Base-by-base conservation (phyloP, 306 rosid genomes). In the Prunus fruticosa region DNA sequence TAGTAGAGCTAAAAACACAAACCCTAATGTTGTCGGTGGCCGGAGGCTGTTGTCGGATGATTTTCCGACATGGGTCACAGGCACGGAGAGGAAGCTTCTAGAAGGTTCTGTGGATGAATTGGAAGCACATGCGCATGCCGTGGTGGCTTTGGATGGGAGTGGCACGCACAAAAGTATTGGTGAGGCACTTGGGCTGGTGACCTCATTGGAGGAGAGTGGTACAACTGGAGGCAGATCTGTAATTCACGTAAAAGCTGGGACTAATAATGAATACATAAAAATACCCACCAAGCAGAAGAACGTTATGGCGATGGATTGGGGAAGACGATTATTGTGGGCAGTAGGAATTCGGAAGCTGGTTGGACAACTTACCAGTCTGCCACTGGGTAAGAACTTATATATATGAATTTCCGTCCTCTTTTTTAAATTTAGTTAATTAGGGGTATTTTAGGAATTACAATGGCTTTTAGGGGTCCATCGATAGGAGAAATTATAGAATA, bases 61-160 rank as follows among this genome's bases (percentile, higher is more conserved):
- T 28, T 80, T 83, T 41, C 87, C 87, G 12, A 62, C 41, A 1
- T 83, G 87, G 87, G 72, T 80, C 6, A 11, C 64, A 2, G 69
- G 67, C 15, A 23, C 72, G 1, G 87, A 83, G 9, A 41, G 87
- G 79, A 76, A 54, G 51, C 84, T 83, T 69, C 78, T 79, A 30
- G 58, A 71, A 45, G 72, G 52, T 11, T 62, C 86, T 46, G 64
- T 72, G 22, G 73, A 43, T 19, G 87, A 76, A 75, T 67, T 76
- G 8, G 38, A 65, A 49, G 64, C 81, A 8, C 71, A 69, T 57
- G 64, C 81, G 5, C 71, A 69, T 57, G 84, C 84, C 11, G 84
- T 83, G 69, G 87, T 83, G 77, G 82, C 87, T 18, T 60, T 65
- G 78, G 87, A 83, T 34, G 84, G 87, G 61, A 83, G 83, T 65